Evolutionary conservation across 1,284 basidiomycete genomes (phyloP), one percentile per base, ranked within the genome.

Genomic region (Uromyces viciae-fabae): DNA sequence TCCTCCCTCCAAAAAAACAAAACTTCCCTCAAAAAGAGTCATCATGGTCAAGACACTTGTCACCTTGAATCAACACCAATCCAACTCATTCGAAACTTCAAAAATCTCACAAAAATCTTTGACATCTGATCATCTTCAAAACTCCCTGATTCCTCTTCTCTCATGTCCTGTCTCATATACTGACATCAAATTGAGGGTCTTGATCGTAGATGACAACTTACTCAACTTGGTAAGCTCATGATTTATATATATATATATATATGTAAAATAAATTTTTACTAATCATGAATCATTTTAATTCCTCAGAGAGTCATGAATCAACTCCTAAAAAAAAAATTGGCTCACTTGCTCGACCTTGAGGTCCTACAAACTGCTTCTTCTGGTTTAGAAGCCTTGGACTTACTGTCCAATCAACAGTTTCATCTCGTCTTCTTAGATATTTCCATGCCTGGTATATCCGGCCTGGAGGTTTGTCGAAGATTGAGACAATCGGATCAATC

Each of bases 391-490:
- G 77, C 77, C 28, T 58, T 79, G 28, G 68, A 54, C 0, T 42
- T 79, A 2, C n/a, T 79, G 36, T 28, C 17, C 5, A 38, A 60
- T n/a, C n/a, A 71, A 28, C 33, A n/a, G n/a, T 71, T 72, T 43
- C 17, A 79, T 69, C 49, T 79, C 9, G 49, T 79, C 68, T 72
- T 79, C 52, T 38, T 79, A 22, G 68, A 79, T 25, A 79, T 79
- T 52, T 79, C 68, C 0, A 72, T 79, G 66, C 77, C 77, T 19
- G 68, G 68, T 5, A 79, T 79, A 2, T 52, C 43, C 31, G 68
- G 77, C 14, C n/a, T 79, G 5, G 77, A 79, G 22, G 49, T 72
- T 46, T 71, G 66, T 49, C 46, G 42, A 9, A 71, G 66, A 17
- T 38, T 79, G 9, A 46, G 77, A 19, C 11, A n/a, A n/a, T n/a